A percentile compares a stretch with the other conserved stretches of the same genome.
Evolutionary conservation across 2,329 filamentous ascomycete species (phyloP).

Genomic region (Xylaria sp.): DNA sequence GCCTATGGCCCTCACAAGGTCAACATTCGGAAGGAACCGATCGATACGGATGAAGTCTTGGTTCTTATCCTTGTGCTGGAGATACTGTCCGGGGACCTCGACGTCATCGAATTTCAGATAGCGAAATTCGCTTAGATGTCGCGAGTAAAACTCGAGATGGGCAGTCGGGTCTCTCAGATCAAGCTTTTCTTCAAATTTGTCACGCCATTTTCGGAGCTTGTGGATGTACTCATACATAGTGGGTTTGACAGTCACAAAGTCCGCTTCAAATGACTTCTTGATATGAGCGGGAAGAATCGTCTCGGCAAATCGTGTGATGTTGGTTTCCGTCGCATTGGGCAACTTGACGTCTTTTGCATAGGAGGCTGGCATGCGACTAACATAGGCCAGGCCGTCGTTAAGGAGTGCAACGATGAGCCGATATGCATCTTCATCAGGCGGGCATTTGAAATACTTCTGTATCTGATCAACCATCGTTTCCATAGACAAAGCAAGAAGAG

Average conservation of each 20-base stretch:
- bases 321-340: constrained; percentile 88
- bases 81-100: constrained; percentile 95
- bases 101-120: constrained; percentile 99
- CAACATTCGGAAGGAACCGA: constrained; percentile 93
- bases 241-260: constrained; percentile 94
- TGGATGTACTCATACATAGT: constrained; percentile 99
- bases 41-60: constrained; percentile 98
- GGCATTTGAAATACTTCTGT: constrained; percentile 98
- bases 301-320: constrained; percentile 96
- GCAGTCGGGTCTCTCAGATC: constrained; percentile 80
- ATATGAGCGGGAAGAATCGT: constrained; percentile 95
- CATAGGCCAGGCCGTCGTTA: constrained; percentile 93
- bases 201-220: constrained; percentile 93
- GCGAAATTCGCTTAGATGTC: constrained; percentile 93
- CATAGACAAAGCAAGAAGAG: constrained; percentile 94
- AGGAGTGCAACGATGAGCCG: constrained; percentile 95
- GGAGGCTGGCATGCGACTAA: constrained; percentile 84
- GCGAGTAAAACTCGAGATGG: constrained; percentile 85
- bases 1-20: constrained; percentile 89
- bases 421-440: constrained; percentile 97
- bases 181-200: constrained; percentile 97
- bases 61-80: constrained; percentile 98
- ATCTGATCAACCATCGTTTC: constrained; percentile 99
- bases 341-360: constrained; percentile 94
- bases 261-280: constrained; percentile 94